Base-by-base conservation (phyloP, 2,329 filamentous ascomycete species). In the Juglanconis sp. region DNA sequence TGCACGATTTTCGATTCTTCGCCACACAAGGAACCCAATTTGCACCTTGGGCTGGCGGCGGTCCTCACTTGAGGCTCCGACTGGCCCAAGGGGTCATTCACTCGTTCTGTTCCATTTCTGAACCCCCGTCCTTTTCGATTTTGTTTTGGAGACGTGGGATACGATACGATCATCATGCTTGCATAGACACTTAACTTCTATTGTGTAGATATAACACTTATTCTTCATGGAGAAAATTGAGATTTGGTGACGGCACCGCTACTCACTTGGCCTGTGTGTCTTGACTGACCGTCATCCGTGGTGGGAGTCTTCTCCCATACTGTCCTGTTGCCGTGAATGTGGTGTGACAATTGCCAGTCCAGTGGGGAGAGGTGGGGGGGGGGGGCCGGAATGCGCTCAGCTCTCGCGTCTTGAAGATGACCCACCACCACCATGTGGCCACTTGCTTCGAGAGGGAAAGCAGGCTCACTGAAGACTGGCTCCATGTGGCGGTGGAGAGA, bases 171-270 rank as follows among this genome's bases (percentile, higher is more conserved):
- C 48, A 56, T 38, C 42, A 58, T 57, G 60, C 60, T 58, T 57
- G 60, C 60, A 62, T 62, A 62, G 60, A 51, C 53, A 44, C 47
- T 53, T 48, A 62, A 60, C n/a, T 62, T 62, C 60, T 62, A 60
- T 32, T 62, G 60, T 62, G 59, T 60, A 62, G 30, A 62, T 48
- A 54, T 62, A 56, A 53, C 31, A 59, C 15, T 53, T 57, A 57
- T 49, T 40, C 8, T 8, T 42, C 8, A 56, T 46, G 38, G 40
- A 46, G 32, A 36, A 44, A 53, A 48, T n/a, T 32, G 13, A 15
- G 15, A 32, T 9, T 17, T 30, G n/a, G 56, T 46, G 56, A 13
- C 5, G 8, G 42, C 13, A 13, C 5, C 15, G 42, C 15, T 15
- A 8, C 17, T 46, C 13, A 17, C 17, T 5, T 17, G 42, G n/a